Evolutionary conservation across 441 rosid genomes (phyloP).

Genomic region (Erysimum cheiri): DNA sequence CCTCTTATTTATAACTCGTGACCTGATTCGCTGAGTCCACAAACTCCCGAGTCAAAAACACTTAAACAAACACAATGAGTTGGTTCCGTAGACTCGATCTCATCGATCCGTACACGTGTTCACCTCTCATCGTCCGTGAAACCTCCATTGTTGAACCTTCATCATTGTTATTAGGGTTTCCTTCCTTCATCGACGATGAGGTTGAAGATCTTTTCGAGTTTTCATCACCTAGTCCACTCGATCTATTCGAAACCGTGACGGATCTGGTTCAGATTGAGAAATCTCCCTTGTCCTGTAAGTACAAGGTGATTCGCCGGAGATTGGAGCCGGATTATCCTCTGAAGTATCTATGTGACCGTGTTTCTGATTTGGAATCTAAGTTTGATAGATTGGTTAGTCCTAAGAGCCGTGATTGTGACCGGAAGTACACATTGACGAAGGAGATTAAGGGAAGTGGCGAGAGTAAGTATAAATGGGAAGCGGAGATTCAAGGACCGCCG

Average conservation of each 20-base stretch:
- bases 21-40: slow-evolving; percentile 39
- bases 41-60: slow-evolving; percentile 11
- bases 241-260: slow-evolving; percentile 53
- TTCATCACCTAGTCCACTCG: slow-evolving; percentile 52
- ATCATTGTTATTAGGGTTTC: slow-evolving; percentile 41
- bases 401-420: slow-evolving; percentile 48
- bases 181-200: slow-evolving; percentile 54
- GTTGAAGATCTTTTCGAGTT: slow-evolving; percentile 50
- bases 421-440: slow-evolving; percentile 81
- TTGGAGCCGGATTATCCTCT: slow-evolving; percentile 49
- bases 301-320: slow-evolving; percentile 58
- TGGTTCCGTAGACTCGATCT: slow-evolving; percentile 62
- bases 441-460: slow-evolving; percentile 75
- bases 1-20: slow-evolving; percentile 26
- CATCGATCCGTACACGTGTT: slow-evolving; percentile 57
- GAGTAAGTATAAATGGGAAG: slow-evolving; percentile 75
- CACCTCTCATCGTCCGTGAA: slow-evolving; percentile 49
- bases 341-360: slow-evolving; percentile 65
- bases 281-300: slow-evolving; percentile 54
- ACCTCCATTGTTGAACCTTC: slow-evolving; percentile 54
- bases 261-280: slow-evolving; percentile 66
- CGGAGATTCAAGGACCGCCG: slow-evolving; percentile 69
- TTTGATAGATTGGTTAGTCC: slow-evolving; percentile 55
- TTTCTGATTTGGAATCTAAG: slow-evolving; percentile 69
- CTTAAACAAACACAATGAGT: slow-evolving; percentile 55